Evolutionary conservation across 2,329 filamentous ascomycete species (phyloP).

Genomic region (Blumeriella jaapii): DNA sequence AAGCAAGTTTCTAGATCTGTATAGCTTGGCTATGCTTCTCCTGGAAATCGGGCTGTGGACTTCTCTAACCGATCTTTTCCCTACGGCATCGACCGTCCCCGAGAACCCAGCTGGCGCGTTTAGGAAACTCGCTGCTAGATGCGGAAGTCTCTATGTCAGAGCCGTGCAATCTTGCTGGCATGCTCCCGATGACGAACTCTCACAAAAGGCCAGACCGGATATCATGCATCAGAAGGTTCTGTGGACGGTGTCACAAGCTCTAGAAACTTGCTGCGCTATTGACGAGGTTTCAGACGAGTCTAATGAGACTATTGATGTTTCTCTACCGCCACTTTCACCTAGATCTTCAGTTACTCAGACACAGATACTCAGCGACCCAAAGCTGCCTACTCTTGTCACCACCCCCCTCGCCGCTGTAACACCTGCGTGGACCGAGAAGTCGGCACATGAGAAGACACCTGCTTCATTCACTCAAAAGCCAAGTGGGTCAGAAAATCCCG

Average conservation of each 20-base stretch:
- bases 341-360: constrained; percentile 16
- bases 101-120: constrained; percentile 19
- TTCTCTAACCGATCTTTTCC: constrained; percentile 35
- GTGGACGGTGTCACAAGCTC: constrained; percentile 35
- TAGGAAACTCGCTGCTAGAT: constrained; percentile 35
- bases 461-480: constrained; percentile 12
- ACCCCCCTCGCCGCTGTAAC: constrained; percentile 8
- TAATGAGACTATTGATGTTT: constrained; percentile 38
- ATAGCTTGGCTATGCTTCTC: constrained; percentile 61
- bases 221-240: constrained; percentile 44
- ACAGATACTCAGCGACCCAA: constrained; percentile 14
- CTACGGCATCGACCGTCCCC: constrained; percentile 17
- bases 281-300: constrained; percentile 46
- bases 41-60: constrained; percentile 69
- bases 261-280: constrained; percentile 51
- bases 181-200: constrained; percentile 53
- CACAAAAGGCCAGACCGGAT: constrained; percentile 36
- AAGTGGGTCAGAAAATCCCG: constrained; percentile 19
- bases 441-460: constrained; percentile 12
- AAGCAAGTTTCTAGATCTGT: constrained; percentile 53
- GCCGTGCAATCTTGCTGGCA: constrained; percentile 61
- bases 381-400: constrained; percentile 9
- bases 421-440: constrained; percentile 19
- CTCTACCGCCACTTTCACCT: constrained; percentile 24
- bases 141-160: constrained; percentile 64